Conservation (phyloP, 345 rosid genomes). For the Salix dunnii region DNA sequence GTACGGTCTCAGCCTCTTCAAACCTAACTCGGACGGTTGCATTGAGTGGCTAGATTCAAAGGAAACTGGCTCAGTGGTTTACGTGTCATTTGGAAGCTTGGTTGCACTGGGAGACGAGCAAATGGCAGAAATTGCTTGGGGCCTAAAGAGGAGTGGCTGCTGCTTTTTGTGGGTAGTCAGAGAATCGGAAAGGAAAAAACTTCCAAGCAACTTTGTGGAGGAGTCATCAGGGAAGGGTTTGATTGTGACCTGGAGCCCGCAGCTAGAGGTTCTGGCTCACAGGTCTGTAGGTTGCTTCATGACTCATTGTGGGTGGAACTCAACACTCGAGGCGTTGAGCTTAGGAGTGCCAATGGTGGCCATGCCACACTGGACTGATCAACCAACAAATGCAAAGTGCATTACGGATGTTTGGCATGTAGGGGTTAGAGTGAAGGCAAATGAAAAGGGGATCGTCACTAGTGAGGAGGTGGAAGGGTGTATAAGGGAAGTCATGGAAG, state of each 20-base stretch:
- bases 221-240: not conserved
- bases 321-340: conserved; percentile 22
- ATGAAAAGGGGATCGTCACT: conserved; percentile 20
- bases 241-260: conserved; percentile 3
- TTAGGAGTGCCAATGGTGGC: conserved; percentile 25
- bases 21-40: not conserved
- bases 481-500: conserved; percentile 17
- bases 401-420: conserved; percentile 27
- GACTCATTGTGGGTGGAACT: conserved; percentile 27
- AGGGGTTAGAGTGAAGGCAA: conserved; percentile 7
- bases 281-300: conserved; percentile 19
- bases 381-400: conserved; percentile 20
- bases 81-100: conserved; percentile 62
- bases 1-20: conserved; percentile 37
- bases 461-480: conserved; percentile 8
- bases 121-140: conserved; percentile 50
- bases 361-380: conserved; percentile 23
- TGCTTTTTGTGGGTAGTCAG: conserved; percentile 58
- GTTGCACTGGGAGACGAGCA: conserved; percentile 33
- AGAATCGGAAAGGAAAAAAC: conserved; percentile 39
- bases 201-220: conserved; percentile 29
- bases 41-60: conserved; percentile 42
- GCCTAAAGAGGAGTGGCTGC: conserved; percentile 17
- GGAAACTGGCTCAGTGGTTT: conserved; percentile 45
- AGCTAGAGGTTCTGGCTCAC: conserved; percentile 11